Evolutionary conservation across 495 filamentous ascomycete species (phyloP), one percentile per base, ranked within the genome.

Genomic region (Aspergillus sparsus): DNA sequence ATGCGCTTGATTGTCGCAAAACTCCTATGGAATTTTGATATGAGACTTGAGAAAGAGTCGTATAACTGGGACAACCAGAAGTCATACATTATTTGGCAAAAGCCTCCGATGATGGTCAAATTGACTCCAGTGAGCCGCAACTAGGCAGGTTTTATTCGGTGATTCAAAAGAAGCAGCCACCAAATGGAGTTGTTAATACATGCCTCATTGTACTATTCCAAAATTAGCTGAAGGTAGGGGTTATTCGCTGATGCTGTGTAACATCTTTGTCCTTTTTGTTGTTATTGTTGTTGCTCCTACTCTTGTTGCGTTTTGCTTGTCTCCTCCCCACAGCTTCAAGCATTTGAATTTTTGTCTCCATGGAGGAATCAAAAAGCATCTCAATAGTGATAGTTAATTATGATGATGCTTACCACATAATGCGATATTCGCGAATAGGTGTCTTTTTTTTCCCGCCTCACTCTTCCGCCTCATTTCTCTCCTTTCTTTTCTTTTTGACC

Each of bases 1-100:
- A 76, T 81, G 70, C 71, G 73, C 7, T 55, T 78, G 6, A 73
- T 75, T 32, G 49, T 80, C 3, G 66, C 74, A 5, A 66, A 70
- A 8, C 56, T 81, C 42, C 63, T 81, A 35, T 78, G 67, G 67
- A 73, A 76, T 32, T 83, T 81, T 45, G 80, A 83, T 55, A 66
- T 71, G 63, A 50, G 62, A 16, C 33, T 70, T 18, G 62, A 58
- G 7, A 46, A 65, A 2, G 63, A 68, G 21, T 61, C 53, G 6
- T 6, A 66, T 6, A 35, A 66, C 10, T 81, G 79, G 78, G 34
- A 57, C 8, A 60, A 79, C 8, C 78, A 80, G 44, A 39, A 62
- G 12, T 55, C 45, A 12, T 79, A 57, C 56, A 52, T 66, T 15
- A 49, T 78, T 13, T 82, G 80, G 80, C 62, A 77, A 8, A 81